Percentiles rank a stretch among this genome's conserved stretches.
Conservation (phyloP, 108 stramenopile species). For the Tribonema minus region DNA sequence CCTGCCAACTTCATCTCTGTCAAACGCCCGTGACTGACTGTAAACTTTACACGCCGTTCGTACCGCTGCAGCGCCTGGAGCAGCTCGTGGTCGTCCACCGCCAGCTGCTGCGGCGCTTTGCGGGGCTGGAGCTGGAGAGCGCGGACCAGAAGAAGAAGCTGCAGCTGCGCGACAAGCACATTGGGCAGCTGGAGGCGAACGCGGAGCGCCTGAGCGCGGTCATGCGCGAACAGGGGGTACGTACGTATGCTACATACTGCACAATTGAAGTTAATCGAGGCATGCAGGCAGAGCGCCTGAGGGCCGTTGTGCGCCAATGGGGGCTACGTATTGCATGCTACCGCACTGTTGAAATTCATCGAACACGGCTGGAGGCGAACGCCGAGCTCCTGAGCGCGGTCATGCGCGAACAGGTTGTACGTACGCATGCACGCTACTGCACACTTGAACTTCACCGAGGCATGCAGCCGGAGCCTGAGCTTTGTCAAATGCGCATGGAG, state of each 20-base stretch:
- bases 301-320: not conserved
- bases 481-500: too few species aligned
- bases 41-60: not conserved
- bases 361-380: not conserved
- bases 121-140: slow-evolving; percentile 6
- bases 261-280: not conserved
- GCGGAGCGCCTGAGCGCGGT: not conserved
- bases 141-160: slow-evolving; percentile 12
- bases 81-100: slow-evolving; percentile 19
- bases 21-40: too few species aligned
- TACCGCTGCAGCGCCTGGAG: slow-evolving; percentile 6
- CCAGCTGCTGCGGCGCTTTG: slow-evolving; percentile 9
- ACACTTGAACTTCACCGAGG: not conserved
- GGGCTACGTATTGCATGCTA: not conserved
- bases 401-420: not conserved
- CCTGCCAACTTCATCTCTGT: too few species aligned
- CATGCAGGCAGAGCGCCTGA: not conserved
- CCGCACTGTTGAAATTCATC: not conserved
- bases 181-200: not conserved
- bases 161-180: not conserved
- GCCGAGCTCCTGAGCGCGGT: not conserved
- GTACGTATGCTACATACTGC: not conserved
- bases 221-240: not conserved
- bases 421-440: not conserved
- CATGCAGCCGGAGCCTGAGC: too few species aligned